These are phyloP conservation scores for Isatis tinctoria DNA, from an alignment of 345 rosid genomes.

Conservation along the genomic window DNA sequence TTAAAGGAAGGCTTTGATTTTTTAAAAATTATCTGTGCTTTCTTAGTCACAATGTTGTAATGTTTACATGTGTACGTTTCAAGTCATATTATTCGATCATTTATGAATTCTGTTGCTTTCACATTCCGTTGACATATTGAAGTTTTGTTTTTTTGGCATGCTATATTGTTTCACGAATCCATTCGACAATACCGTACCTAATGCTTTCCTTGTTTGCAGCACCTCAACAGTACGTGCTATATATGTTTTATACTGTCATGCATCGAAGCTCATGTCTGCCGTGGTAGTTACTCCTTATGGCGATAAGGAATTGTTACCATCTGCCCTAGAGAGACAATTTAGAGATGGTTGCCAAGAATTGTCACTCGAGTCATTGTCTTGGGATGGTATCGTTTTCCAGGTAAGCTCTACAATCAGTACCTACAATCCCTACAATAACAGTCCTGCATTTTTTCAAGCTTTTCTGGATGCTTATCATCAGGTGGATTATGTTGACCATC, in stretches of 20 bases:
- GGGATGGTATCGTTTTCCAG: constrained; percentile 50
- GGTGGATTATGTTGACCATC: constrained; percentile 76
- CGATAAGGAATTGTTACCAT: constrained; percentile 57
- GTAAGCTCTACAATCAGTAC: constrained; percentile 32
- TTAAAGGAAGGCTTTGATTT: neutral
- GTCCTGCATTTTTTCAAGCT: constrained; percentile 20
- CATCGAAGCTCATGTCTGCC: constrained; percentile 45
- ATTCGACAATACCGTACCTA: neutral
- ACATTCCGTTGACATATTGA: neutral
- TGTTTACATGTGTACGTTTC: neutral
- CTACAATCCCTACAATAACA: constrained; percentile 2
- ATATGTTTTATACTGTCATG: constrained; percentile 60
- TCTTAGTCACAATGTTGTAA: constrained; percentile 1
- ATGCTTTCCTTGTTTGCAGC: constrained; percentile 40
- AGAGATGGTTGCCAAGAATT: constrained; percentile 77
- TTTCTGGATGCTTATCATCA: constrained; percentile 31
- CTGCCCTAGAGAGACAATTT: constrained; percentile 77
- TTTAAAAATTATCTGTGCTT: neutral
- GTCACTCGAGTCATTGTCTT: constrained; percentile 48
- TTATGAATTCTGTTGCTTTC: constrained; percentile 1
- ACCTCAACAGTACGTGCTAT: constrained; percentile 72
- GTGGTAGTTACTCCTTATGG: constrained; percentile 72
- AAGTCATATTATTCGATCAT: neutral
- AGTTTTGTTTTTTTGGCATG: neutral
- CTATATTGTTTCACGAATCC: neutral